These are phyloP conservation scores for Pseudogymnoascus sp. DNA, from an alignment of 2,329 filamentous ascomycete species.

Conservation along the genomic window DNA sequence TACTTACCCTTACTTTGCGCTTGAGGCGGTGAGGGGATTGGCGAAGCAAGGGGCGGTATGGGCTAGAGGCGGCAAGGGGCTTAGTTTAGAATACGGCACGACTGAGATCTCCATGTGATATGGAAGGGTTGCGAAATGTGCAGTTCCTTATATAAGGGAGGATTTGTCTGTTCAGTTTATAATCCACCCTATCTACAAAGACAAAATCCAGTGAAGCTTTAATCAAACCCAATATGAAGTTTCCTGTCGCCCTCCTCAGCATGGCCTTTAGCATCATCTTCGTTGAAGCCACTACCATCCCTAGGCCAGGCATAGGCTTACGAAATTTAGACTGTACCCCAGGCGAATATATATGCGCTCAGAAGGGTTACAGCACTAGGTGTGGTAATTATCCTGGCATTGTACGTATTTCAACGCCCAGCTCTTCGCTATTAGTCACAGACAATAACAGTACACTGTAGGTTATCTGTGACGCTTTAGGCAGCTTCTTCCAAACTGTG, in stretches of 20 bases:
- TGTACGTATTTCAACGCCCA: neutral
- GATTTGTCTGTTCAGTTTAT: neutral
- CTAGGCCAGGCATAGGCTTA: neutral
- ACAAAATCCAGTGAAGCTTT: neutral
- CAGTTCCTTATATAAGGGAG: neutral
- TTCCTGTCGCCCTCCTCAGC: neutral
- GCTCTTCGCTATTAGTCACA: neutral
- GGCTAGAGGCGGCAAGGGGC: neutral
- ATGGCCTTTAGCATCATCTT: neutral
- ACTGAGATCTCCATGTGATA: neutral
- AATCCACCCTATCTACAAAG: neutral
- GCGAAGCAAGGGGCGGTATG: neutral
- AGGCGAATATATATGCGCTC: neutral
- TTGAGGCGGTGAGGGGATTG: neutral
- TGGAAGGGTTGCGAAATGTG: neutral
- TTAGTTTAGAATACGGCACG: neutral
- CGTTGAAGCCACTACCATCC: neutral
- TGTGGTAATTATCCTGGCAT: neutral
- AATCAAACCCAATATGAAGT: neutral
- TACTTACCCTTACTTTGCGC: neutral
- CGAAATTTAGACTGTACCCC: neutral
- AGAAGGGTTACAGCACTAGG: too few relatives aligned
- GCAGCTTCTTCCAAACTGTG: neutral
- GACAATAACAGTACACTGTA: neutral
- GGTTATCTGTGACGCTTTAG: neutral